Evolutionary conservation across 306 rosid genomes (phyloP).

Genomic region (Dicorynia guianensis): DNA sequence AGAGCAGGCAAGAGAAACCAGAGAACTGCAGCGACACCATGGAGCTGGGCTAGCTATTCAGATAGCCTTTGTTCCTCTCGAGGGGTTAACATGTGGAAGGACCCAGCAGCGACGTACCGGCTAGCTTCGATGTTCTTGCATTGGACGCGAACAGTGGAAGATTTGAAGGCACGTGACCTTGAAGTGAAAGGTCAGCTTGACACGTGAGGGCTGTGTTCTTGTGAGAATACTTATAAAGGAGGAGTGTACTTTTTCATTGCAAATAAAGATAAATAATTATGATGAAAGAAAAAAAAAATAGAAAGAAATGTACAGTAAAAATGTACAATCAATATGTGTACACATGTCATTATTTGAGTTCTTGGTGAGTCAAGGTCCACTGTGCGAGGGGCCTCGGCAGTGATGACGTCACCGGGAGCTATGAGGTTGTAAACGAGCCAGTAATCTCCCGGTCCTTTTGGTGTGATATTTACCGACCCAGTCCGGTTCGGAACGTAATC

Average conservation of each 20-base stretch:
- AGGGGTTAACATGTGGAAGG: slow-evolving; percentile 48
- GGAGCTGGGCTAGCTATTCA: slow-evolving; percentile 30
- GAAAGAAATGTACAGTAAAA: too few species aligned
- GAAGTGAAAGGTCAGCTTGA: slow-evolving; percentile 41
- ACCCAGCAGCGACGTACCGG: slow-evolving; percentile 29
- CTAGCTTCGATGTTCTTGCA: slow-evolving; percentile 39
- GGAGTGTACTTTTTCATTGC: too few species aligned
- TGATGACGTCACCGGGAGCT: slow-evolving; percentile 43
- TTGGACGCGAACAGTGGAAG: slow-evolving; percentile 46
- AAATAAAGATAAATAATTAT: too few species aligned
- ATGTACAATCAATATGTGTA: too few species aligned
- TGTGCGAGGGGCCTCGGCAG: slow-evolving; percentile 50
- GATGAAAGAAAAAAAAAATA: too few species aligned
- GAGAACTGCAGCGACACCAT: slow-evolving; percentile 51
- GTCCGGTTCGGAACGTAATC: slow-evolving; percentile 35
- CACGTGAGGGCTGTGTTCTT: slow-evolving; percentile 42
- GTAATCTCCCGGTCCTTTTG: slow-evolving; percentile 47
- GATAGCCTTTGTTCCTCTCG: slow-evolving; percentile 35
- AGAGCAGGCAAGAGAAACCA: slow-evolving; percentile 55
- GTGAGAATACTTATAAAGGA: too few species aligned
- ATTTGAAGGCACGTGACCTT: slow-evolving; percentile 45
- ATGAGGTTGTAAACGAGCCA: slow-evolving; percentile 53
- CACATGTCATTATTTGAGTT: too few species aligned
- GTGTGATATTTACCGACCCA: slow-evolving; percentile 40
- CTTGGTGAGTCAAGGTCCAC: slow-evolving; percentile 44